phyloP scores from a whole-genome alignment of 2,329 filamentous ascomycete genomes.

The Cladobotryum protrusum region DNA sequence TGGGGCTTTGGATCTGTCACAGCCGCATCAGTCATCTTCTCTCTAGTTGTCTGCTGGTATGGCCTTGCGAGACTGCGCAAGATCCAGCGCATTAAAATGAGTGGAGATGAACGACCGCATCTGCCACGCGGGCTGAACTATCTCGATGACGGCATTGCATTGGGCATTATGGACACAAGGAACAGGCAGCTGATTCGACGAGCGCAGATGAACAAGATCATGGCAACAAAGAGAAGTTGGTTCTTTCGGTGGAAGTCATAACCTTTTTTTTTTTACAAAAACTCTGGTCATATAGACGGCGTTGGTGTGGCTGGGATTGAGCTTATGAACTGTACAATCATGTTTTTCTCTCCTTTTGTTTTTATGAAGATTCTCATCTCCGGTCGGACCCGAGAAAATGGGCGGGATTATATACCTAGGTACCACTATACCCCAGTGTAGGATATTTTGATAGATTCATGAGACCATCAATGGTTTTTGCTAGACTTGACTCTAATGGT shows the following conservation, averaged over 20 bases:
- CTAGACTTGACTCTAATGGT: no score
- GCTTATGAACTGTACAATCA: not conserved
- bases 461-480: no score
- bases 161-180: slow-evolving; percentile 46
- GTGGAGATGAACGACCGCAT: slow-evolving; percentile 35
- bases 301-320: not conserved
- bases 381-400: not conserved
- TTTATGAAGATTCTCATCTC: slow-evolving; percentile 5
- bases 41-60: slow-evolving; percentile 72
- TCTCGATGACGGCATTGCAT: slow-evolving; percentile 40
- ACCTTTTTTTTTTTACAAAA: not conserved
- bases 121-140: slow-evolving; percentile 36
- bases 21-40: slow-evolving; percentile 62
- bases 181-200: slow-evolving; percentile 50
- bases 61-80: slow-evolving; percentile 77
- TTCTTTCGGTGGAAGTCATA: slow-evolving; percentile 16
- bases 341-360: not conserved
- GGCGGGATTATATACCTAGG: no score
- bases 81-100: slow-evolving; percentile 87
- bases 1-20: slow-evolving; percentile 78
- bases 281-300: slow-evolving; percentile 9
- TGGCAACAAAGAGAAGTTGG: slow-evolving; percentile 28
- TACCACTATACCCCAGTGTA: slow-evolving; percentile 2
- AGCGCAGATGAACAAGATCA: slow-evolving; percentile 44
- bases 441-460: not conserved